These are phyloP conservation scores for Candida sp. DNA, from an alignment of 1,139 yeast genomes.

Conservation along the genomic window DNA sequence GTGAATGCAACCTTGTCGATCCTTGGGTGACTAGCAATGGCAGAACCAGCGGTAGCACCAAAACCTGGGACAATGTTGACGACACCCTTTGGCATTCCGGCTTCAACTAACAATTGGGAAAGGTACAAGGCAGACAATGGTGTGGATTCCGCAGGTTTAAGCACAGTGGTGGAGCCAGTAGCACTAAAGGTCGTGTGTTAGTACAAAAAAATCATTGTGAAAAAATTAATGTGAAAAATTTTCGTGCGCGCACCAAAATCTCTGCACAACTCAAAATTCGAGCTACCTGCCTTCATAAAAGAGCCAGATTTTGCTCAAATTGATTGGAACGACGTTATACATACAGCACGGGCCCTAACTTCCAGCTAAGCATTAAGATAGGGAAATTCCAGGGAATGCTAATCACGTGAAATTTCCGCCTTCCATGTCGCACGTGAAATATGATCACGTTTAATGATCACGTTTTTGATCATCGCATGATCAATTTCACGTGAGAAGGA, in stretches of 20 bases:
- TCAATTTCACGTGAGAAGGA: neutral
- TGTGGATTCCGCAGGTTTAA: conserved; percentile 85
- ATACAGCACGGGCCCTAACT: conserved; percentile 75
- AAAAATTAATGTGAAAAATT: neutral
- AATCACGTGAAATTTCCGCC: neutral
- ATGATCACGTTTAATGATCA: too few species aligned
- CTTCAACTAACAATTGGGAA: conserved; percentile 63
- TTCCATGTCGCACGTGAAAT: neutral
- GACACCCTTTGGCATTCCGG: conserved; percentile 84
- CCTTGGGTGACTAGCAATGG: conserved; percentile 67
- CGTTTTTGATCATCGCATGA: too few species aligned
- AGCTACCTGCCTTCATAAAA: neutral
- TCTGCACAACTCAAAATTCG: neutral
- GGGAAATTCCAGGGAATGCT: conserved; percentile 89
- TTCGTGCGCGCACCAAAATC: too few species aligned
- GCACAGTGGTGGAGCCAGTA: conserved; percentile 78
- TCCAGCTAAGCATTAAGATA: conserved; percentile 83
- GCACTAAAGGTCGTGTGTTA: conserved; percentile 30
- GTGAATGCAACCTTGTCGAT: conserved; percentile 85
- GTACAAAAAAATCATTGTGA: neutral
- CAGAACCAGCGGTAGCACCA: conserved; percentile 80
- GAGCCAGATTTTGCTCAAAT: neutral
- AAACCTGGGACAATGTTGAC: conserved; percentile 77
- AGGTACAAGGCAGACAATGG: conserved; percentile 78
- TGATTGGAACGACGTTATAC: neutral